A percentile compares a stretch with the other conserved stretches of the same genome.
These are phyloP conservation scores for Salisapilia sapeloensis DNA, from an alignment of 352 stramenopile genomes.

Conservation along the genomic window DNA sequence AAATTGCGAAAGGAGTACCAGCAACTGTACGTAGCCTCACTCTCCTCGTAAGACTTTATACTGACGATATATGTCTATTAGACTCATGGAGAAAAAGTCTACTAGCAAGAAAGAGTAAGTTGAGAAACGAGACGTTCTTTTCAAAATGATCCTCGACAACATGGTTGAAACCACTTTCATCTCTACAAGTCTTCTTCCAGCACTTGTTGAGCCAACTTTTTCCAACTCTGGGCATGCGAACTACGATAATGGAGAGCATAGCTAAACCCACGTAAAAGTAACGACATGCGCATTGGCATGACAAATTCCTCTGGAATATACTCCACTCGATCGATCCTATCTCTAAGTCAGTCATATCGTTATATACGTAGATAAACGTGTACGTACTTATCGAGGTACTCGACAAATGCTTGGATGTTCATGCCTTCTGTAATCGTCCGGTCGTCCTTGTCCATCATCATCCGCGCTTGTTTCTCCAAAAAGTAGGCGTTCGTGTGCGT, in stretches of 20 bases:
- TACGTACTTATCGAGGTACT: constrained; percentile 68
- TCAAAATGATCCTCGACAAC: too few relatives aligned
- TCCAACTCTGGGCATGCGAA: constrained; percentile 73
- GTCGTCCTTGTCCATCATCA: constrained; percentile 83
- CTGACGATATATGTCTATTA: too few relatives aligned
- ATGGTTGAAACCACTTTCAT: too few relatives aligned
- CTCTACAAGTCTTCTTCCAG: constrained; percentile 42
- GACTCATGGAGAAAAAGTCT: too few relatives aligned
- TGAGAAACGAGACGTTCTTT: too few relatives aligned
- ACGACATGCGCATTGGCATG: constrained; percentile 74
- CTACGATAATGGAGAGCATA: constrained; percentile 76
- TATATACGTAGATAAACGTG: constrained; percentile 1
- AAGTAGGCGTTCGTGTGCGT: constrained; percentile 71
- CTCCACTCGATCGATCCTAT: constrained; percentile 61
- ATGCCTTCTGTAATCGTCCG: constrained; percentile 58
- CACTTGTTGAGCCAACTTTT: constrained; percentile 37
- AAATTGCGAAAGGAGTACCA: constrained; percentile 65
- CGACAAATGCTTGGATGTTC: constrained; percentile 75
- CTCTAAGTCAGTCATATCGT: constrained; percentile 1
- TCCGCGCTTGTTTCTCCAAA: constrained; percentile 57
- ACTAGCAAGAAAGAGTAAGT: too few relatives aligned
- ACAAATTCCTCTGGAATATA: constrained; percentile 76
- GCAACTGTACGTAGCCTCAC: constrained; percentile 46
- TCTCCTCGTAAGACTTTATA: too few relatives aligned
- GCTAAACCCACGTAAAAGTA: constrained; percentile 74